Percentiles rank a stretch among this genome's conserved stretches.
phyloP scores from a whole-genome alignment of 306 rosid species.

The Ormosia emarginata region DNA sequence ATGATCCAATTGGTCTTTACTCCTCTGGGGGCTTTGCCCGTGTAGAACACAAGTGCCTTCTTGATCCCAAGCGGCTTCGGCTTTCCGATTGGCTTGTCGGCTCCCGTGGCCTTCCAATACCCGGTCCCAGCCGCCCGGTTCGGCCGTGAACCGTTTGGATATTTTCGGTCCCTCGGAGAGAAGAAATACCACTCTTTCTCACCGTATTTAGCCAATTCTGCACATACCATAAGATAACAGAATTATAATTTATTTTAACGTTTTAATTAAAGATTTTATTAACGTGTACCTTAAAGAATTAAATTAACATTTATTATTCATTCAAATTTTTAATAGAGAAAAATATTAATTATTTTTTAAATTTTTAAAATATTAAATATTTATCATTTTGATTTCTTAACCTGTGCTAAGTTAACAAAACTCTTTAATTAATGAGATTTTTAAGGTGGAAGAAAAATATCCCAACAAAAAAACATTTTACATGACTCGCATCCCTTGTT shows the following conservation, averaged over 20 bases:
- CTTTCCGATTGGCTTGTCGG: constrained; percentile 86
- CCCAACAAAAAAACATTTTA: no score
- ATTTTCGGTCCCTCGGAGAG: constrained; percentile 87
- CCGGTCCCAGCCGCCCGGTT: constrained; percentile 93
- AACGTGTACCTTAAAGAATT: no score
- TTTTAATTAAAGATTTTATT: no score
- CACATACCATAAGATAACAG: background rate
- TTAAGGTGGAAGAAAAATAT: background rate
- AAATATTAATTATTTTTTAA: no score
- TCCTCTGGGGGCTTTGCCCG: constrained; percentile 88
- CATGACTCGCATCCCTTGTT: no score
- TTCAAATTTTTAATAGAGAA: no score
- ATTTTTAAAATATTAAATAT: no score
- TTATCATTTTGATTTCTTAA: no score
- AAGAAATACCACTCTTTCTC: constrained; percentile 98
- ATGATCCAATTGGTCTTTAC: constrained; percentile 94
- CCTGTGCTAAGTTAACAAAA: no score
- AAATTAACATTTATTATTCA: no score
- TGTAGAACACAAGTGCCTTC: constrained; percentile 88
- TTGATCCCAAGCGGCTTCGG: constrained; percentile 82
- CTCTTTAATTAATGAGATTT: no score
- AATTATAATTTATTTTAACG: background rate
- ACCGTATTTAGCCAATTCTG: constrained; percentile 76
- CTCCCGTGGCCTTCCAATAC: constrained; percentile 97
- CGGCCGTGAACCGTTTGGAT: constrained; percentile 96